Base-by-base conservation (phyloP, 2,329 filamentous ascomycete genomes). In the Botryotinia convoluta region DNA sequence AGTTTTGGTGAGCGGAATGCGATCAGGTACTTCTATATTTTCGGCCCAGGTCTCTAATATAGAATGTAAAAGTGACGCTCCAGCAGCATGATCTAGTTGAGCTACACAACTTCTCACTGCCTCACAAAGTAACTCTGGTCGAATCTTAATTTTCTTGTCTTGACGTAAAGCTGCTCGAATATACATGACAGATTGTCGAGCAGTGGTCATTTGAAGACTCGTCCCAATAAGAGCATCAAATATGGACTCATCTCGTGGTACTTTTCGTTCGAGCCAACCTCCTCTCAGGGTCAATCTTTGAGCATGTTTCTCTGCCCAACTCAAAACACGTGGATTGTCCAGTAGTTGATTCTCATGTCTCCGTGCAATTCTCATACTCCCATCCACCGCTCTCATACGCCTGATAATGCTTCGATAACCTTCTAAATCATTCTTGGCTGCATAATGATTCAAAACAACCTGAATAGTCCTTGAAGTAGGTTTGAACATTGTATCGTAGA, bases 401-500 rank as follows among this genome's bases (percentile, higher is more conserved):
- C 73, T 74, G 9, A 79, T 73, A n/a, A 79, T 75, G 42, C 65
- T 54, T 48, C 74, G 74, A 68, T 81, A 79, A 12, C 77, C 79
- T 22, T 71, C 60, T 18, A 29, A 32, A 69, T 81, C 76, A 42
- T 73, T 74, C 67, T 75, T 77, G 20, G 64, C 70, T 9, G 74
- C 76, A 65, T 80, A 81, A 72, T 81, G 77, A 59, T 79, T 75
- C n/a, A 82, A 73, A 37, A 81, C 77, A 14, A 80, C 76, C 18
- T 74, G 75, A 29, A 78, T 70, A 9, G 77, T 79, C 48, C 63
- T 75, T 37, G 75, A 70, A 57, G 73, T 80, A 9, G 79, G 78
- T 62, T 69, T 77, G 54, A 80, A 75, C 48, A 67, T 74, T 59
- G 75, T 86, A 16, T 82, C 77, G 59, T 84, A 76, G 60, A 88